Percentiles rank a stretch among this genome's conserved stretches.
Evolutionary conservation across 768 basidiomycete species (phyloP).

Genomic region (Sporobolomyces pararoseus): DNA sequence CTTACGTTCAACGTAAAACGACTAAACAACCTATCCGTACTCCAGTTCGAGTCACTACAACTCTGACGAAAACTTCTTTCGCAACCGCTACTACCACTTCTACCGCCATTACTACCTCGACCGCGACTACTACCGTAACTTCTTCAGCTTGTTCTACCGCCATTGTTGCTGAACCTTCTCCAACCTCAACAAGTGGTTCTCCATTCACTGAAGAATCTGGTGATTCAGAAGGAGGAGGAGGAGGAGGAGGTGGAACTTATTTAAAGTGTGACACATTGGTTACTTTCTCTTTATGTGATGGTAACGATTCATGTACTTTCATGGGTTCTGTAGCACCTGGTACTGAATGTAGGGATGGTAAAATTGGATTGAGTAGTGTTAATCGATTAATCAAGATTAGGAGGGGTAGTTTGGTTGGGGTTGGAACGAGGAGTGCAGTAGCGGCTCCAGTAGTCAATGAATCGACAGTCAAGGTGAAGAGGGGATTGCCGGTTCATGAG

Average conservation of each 20-base stretch:
- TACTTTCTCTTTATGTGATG: slow-evolving; percentile 32
- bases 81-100: not conserved
- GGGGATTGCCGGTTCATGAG: not conserved
- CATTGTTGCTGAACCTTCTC: slow-evolving; percentile 7
- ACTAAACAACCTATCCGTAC: not conserved
- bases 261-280: slow-evolving; percentile 13
- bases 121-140: not conserved
- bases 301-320: slow-evolving; percentile 18
- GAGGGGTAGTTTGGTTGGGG: not conserved
- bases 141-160: not conserved
- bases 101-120: not conserved
- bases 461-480: not conserved
- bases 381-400: slow-evolving; percentile 10
- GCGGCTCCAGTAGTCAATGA: not conserved
- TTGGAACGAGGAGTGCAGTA: not conserved
- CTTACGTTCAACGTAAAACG: not conserved
- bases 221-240: not conserved
- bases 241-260: not conserved
- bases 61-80: not conserved
- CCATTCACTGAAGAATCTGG: not conserved
- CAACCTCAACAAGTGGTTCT: not conserved
- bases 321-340: slow-evolving; percentile 39
- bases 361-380: slow-evolving; percentile 12
- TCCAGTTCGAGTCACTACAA: not conserved
- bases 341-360: slow-evolving; percentile 18